phyloP scores from a whole-genome alignment of 495 filamentous ascomycete genomes.

The Hypoxylon rickii region DNA sequence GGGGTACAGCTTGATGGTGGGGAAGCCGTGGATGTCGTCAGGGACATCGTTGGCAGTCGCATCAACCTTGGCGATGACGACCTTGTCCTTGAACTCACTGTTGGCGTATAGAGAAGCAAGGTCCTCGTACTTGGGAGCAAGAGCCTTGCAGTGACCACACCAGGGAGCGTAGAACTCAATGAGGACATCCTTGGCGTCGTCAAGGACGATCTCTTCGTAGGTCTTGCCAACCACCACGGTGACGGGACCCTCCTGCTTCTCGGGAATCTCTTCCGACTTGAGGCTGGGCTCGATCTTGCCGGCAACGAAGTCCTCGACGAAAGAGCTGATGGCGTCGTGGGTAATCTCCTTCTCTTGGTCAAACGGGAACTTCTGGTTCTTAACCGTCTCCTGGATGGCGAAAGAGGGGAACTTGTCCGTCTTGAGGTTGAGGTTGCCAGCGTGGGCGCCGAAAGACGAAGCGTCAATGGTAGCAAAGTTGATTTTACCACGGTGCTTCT shows the following conservation, averaged over 20 bases:
- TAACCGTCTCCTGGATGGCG: slow-evolving; percentile 93
- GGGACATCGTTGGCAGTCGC: slow-evolving; percentile 96
- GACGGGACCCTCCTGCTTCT: slow-evolving; percentile 90
- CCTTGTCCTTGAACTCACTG: slow-evolving; percentile 74
- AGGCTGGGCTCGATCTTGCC: slow-evolving; percentile 93
- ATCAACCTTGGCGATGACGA: slow-evolving; percentile 96
- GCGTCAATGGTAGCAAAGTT: slow-evolving; percentile 99
- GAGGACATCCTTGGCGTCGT: slow-evolving; percentile 95
- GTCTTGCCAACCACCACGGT: slow-evolving; percentile 89
- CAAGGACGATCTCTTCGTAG: slow-evolving; percentile 90
- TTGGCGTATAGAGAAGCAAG: slow-evolving; percentile 80
- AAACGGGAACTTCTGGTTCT: slow-evolving; percentile 97
- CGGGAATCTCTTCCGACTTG: slow-evolving; percentile 97
- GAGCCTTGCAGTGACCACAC: slow-evolving; percentile 99
- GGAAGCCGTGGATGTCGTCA: slow-evolving; percentile 96
- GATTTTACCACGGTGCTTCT: slow-evolving; percentile 78
- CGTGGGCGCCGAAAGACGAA: slow-evolving; percentile 92
- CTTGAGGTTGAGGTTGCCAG: slow-evolving; percentile 96
- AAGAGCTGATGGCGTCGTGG: slow-evolving; percentile 72
- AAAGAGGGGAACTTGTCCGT: slow-evolving; percentile 94
- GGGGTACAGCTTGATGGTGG: slow-evolving; percentile 97
- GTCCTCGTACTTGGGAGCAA: slow-evolving; percentile 89
- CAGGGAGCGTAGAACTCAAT: slow-evolving; percentile 99
- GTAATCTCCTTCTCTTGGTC: slow-evolving; percentile 84
- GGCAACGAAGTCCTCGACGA: slow-evolving; percentile 84